phyloP scores from a whole-genome alignment of 371 early-diverging fungal genomes.

The Batkoa obscura region DNA sequence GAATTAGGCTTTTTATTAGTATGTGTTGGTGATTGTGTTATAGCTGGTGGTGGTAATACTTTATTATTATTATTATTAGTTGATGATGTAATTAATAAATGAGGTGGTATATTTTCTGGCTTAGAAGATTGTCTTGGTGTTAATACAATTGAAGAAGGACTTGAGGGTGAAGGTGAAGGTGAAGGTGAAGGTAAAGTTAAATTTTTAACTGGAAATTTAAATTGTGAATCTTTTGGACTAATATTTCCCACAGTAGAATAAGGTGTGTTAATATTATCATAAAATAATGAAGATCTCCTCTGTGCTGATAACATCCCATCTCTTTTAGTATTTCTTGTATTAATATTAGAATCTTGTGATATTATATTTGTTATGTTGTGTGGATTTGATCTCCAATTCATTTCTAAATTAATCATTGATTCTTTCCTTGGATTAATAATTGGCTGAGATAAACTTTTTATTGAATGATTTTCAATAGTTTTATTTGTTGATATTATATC shows the following conservation, averaged over 20 bases:
- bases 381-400: no score
- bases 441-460: background rate
- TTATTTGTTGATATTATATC: no score
- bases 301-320: constrained; percentile 1
- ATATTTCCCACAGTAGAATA: background rate
- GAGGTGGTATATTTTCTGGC: background rate
- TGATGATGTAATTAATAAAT: background rate
- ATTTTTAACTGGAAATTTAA: background rate
- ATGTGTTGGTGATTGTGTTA: no score
- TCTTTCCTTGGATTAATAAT: constrained; percentile 7
- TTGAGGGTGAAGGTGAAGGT: no score
- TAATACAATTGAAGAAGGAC: no score
- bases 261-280: background rate
- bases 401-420: constrained; percentile 5
- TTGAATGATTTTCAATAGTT: background rate
- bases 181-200: background rate
- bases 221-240: background rate
- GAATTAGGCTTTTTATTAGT: background rate
- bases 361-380: no score
- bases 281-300: constrained; percentile 3
- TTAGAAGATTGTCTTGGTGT: background rate
- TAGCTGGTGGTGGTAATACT: background rate
- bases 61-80: background rate
- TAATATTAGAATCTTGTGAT: no score
- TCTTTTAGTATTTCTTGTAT: background rate